Conservation (phyloP, 2,329 filamentous ascomycete genomes). For the Ascochyta pisi region DNA sequence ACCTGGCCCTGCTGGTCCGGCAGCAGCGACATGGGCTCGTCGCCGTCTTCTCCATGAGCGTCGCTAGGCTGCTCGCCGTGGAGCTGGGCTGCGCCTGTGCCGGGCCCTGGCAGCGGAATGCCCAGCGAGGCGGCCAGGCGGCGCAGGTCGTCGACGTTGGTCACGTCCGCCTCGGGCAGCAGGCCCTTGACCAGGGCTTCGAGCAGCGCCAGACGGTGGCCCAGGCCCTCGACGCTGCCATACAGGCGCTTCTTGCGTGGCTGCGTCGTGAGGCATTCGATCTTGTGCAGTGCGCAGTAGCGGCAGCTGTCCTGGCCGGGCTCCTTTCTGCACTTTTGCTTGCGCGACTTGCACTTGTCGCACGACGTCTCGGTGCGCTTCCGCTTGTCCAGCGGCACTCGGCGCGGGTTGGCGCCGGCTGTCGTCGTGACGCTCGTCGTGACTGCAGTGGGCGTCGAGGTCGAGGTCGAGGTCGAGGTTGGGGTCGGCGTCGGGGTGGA, state of each 20-base stretch:
- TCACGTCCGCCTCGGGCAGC: constrained; percentile 52
- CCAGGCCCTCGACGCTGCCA: constrained; percentile 52
- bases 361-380: constrained; percentile 56
- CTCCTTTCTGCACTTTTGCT: constrained; percentile 55
- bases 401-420: constrained; percentile 41
- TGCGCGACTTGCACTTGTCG: constrained; percentile 57
- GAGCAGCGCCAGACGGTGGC: constrained; percentile 50
- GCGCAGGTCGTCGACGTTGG: constrained; percentile 52
- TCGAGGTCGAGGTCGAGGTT: background rate
- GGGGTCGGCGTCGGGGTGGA: too few species aligned
- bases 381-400: constrained; percentile 54
- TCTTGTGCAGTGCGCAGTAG: constrained; percentile 52
- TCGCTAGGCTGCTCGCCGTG: constrained; percentile 15
- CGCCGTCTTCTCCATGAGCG: constrained; percentile 36
- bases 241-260: constrained; percentile 55
- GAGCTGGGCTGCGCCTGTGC: too few species aligned
- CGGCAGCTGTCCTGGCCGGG: constrained; percentile 50
- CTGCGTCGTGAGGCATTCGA: constrained; percentile 54
- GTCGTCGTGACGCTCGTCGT: constrained; percentile 1
- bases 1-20: constrained; percentile 55
- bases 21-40: constrained; percentile 47
- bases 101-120: constrained; percentile 46
- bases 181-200: constrained; percentile 56
- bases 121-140: constrained; percentile 49
- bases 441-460: constrained; percentile 1